These are phyloP conservation scores for Cadophora gregata DNA, from an alignment of 2,329 filamentous ascomycete species.

Conservation along the genomic window DNA sequence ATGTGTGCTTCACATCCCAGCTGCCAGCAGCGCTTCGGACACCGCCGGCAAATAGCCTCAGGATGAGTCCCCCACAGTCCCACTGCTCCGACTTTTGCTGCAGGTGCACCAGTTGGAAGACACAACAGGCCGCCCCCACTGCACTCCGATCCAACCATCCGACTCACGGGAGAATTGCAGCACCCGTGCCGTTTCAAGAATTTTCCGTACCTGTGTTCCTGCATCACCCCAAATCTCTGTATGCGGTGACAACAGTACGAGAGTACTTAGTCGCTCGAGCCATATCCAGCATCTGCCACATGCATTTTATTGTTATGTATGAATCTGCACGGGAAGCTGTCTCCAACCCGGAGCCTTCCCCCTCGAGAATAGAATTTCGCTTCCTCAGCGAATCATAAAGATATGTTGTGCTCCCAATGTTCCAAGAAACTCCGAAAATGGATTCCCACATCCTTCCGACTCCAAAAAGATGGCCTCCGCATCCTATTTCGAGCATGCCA, in stretches of 20 bases:
- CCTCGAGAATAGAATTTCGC: neutral
- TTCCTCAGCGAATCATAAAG: neutral
- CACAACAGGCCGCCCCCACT: neutral
- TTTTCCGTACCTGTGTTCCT: constrained; percentile 18
- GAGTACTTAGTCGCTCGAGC: neutral
- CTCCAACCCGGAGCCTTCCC: neutral
- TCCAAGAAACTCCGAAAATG: neutral
- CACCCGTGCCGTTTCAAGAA: constrained; percentile 15
- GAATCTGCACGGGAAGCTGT: neutral
- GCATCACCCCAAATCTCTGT: constrained; percentile 14
- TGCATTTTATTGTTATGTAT: neutral
- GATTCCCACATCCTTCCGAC: constrained; percentile 10
- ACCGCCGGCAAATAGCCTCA: neutral
- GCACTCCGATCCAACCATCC: neutral
- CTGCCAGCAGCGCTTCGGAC: neutral
- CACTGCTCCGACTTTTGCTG: neutral
- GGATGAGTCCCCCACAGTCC: neutral
- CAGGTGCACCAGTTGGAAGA: neutral
- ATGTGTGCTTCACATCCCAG: neutral
- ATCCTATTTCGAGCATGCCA: constrained; percentile 12
- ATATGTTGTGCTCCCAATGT: constrained; percentile 11
- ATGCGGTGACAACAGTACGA: constrained; percentile 9
- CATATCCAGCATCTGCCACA: neutral
- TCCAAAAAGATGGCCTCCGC: neutral
- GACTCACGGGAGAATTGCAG: constrained; percentile 20